Conservation (phyloP, 257 asterid species). For the Solanum gandarillasii region DNA sequence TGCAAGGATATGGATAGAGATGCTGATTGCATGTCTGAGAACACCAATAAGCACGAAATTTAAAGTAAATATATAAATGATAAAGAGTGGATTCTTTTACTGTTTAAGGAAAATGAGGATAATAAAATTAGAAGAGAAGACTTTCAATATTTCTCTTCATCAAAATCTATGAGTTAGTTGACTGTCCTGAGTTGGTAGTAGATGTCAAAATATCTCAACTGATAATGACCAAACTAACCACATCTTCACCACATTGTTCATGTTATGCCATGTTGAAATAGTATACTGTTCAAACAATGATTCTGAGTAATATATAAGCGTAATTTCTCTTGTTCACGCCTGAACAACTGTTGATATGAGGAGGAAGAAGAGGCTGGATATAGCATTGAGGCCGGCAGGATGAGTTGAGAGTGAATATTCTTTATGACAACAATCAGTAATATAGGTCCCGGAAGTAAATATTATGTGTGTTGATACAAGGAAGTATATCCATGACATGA, state of each 20-base stretch:
- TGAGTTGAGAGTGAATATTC: background rate
- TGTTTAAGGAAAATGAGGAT: background rate
- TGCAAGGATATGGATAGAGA: background rate
- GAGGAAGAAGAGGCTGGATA: background rate
- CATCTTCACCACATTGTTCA: background rate
- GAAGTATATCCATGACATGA: background rate
- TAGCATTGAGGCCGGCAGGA: background rate
- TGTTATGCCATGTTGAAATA: background rate
- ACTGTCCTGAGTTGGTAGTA: background rate
- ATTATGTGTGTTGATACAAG: background rate
- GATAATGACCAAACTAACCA: background rate
- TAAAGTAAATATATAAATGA: background rate
- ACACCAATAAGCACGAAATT: background rate
- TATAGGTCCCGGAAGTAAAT: background rate
- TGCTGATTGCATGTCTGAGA: background rate
- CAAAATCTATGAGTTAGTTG: background rate
- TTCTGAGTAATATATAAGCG: background rate
- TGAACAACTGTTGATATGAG: background rate
- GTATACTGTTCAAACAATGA: background rate
- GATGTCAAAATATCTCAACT: background rate
- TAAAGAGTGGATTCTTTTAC: background rate
- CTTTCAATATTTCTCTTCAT: background rate
- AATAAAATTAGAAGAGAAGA: background rate
- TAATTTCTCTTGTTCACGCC: background rate
- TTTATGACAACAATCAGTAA: background rate